phyloP scores from a whole-genome alignment of 2,329 filamentous ascomycete genomes.

The Alternaria sp. region DNA sequence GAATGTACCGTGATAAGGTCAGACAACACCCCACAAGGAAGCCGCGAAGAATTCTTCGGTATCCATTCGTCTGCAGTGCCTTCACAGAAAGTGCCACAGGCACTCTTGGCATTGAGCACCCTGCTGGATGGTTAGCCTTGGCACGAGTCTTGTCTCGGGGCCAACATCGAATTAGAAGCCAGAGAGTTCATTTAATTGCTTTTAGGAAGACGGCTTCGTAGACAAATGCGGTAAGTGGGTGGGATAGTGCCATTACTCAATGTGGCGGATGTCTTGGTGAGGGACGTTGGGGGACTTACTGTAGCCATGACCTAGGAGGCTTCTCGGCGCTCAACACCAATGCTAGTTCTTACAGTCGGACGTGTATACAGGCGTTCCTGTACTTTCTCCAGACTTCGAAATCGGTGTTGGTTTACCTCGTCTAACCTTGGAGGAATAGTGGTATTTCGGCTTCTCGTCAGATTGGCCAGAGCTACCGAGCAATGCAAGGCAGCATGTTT shows the following conservation, averaged over 20 bases:
- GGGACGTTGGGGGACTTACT: slow-evolving; percentile 13
- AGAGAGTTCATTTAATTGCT: not conserved
- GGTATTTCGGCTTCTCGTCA: not conserved
- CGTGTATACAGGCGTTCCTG: not conserved
- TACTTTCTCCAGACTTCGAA: not conserved
- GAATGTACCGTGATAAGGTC: slow-evolving; percentile 29
- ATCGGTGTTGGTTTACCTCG: not conserved
- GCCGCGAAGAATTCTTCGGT: slow-evolving; percentile 26
- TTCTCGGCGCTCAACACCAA: slow-evolving; percentile 3
- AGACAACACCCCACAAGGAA: slow-evolving; percentile 12
- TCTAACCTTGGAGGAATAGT: not conserved
- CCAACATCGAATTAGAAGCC: slow-evolving; percentile 22
- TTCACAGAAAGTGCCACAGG: slow-evolving; percentile 16
- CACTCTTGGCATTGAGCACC: slow-evolving; percentile 41
- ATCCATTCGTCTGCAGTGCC: slow-evolving; percentile 7
- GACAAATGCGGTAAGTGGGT: slow-evolving; percentile 17
- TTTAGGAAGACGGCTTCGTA: not conserved
- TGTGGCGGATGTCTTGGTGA: slow-evolving; percentile 32
- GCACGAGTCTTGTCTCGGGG: slow-evolving; percentile 22
- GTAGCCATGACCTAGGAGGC: not conserved
- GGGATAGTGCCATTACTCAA: slow-evolving; percentile 4
- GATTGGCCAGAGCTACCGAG: not conserved
- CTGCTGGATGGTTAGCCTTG: slow-evolving; percentile 38
- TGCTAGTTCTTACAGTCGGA: not conserved
- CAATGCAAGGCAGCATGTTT: not conserved